phyloP scores from a whole-genome alignment of 148 eudicot genomes.

The Rhododendron mucronatum region DNA sequence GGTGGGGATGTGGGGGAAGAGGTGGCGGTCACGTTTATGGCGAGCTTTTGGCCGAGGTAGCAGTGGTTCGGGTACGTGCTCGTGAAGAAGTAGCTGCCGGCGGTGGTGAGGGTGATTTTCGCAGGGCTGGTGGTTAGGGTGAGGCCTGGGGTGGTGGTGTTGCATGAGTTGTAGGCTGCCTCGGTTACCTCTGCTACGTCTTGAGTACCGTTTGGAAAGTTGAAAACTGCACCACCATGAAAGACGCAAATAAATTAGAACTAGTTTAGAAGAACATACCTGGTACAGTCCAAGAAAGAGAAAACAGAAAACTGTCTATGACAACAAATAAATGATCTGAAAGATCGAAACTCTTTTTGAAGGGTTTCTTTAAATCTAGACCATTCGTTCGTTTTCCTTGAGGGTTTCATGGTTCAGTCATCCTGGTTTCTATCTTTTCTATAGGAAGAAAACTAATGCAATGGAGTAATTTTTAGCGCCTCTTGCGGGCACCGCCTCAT shows the following conservation, averaged over 20 bases:
- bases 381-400: too few species aligned
- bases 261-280: too few species aligned
- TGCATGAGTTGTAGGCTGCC: constrained; percentile 15
- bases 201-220: constrained; percentile 14
- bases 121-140: constrained; percentile 20
- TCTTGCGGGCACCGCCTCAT: too few species aligned
- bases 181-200: constrained; percentile 21
- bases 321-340: too few species aligned
- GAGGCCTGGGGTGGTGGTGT: constrained; percentile 13
- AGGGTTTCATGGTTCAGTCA: too few species aligned
- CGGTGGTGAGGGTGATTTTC: constrained; percentile 22
- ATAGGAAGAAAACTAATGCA: too few species aligned
- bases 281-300: too few species aligned
- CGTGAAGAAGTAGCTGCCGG: constrained; percentile 32
- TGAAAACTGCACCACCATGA: constrained; percentile 17
- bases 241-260: neutral
- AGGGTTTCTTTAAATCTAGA: too few species aligned
- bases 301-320: too few species aligned
- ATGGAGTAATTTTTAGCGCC: too few species aligned
- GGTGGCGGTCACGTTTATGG: constrained; percentile 26
- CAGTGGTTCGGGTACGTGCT: constrained; percentile 34
- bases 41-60: constrained; percentile 30
- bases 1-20: constrained; percentile 12
- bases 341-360: too few species aligned
- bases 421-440: too few species aligned